A percentile compares a stretch with the other conserved stretches of the same genome.
phyloP scores from a whole-genome alignment of 106 monocot species.

The Triglochin maritima region DNA sequence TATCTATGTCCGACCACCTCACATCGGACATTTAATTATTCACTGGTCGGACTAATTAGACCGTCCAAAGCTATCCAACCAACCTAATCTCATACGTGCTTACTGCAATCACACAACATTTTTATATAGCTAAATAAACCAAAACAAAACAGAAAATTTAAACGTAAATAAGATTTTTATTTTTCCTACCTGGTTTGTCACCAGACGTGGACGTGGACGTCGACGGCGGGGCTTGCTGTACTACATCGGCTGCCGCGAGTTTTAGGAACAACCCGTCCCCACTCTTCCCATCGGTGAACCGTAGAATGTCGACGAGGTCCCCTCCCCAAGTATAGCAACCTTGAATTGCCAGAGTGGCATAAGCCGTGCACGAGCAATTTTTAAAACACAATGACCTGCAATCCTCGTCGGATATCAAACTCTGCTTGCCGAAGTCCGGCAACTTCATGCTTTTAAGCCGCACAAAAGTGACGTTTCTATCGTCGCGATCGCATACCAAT shows the following conservation, averaged over 20 bases:
- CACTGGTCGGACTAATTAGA: no score
- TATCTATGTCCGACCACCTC: no score
- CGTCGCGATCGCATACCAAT: neutral
- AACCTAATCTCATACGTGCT: no score
- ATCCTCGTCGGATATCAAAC: neutral
- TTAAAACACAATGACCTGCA: constrained; percentile 1
- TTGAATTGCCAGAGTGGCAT: neutral
- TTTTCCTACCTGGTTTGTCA: no score
- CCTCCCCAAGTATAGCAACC: constrained; percentile 8
- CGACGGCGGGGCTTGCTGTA: neutral
- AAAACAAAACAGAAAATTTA: no score
- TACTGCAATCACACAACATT: no score
- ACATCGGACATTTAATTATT: no score
- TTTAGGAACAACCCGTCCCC: neutral
- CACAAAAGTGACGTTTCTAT: neutral
- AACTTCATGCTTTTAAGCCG: neutral
- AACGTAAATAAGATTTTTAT: no score
- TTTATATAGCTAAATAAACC: no score
- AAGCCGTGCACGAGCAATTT: constrained; percentile 14
- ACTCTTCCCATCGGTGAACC: neutral
- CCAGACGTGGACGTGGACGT: neutral
- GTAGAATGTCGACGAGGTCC: constrained; percentile 8
- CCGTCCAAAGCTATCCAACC: no score
- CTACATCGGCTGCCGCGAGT: neutral
- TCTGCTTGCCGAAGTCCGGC: neutral